Conservation (phyloP, 2,329 filamentous ascomycete genomes). For the Microcyclosporella mali region DNA sequence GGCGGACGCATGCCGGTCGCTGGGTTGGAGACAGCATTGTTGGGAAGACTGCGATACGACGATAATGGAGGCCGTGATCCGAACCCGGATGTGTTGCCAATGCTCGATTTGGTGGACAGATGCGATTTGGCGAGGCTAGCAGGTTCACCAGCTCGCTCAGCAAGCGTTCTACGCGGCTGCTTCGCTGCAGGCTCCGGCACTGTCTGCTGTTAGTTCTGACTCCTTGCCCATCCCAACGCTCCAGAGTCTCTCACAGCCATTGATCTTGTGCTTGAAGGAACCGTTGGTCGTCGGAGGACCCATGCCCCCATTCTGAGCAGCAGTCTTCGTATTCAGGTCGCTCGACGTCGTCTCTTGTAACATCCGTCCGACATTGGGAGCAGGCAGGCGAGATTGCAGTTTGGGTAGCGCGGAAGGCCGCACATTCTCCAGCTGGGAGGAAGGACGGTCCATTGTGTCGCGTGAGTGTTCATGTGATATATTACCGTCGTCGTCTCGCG, state of each 20-base stretch:
- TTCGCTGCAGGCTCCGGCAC: slow-evolving; percentile 45
- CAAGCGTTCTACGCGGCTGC: slow-evolving; percentile 42
- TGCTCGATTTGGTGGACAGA: slow-evolving; percentile 18
- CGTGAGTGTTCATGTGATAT: too few species aligned
- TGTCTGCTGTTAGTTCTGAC: slow-evolving; percentile 14
- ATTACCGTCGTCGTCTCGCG: too few species aligned
- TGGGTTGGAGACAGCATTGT: slow-evolving; percentile 38
- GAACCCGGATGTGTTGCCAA: slow-evolving; percentile 14
- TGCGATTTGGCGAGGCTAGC: slow-evolving; percentile 28
- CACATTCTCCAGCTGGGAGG: slow-evolving; percentile 28
- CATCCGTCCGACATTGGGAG: slow-evolving; percentile 13
- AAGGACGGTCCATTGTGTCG: slow-evolving; percentile 26
- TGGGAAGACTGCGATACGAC: slow-evolving; percentile 40
- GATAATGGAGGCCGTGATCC: slow-evolving; percentile 16
- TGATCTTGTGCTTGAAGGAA: slow-evolving; percentile 46
- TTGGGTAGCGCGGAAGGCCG: slow-evolving; percentile 27
- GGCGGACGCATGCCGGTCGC: slow-evolving; percentile 38
- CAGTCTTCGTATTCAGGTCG: slow-evolving; percentile 45
- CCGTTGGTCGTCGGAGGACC: slow-evolving; percentile 34
- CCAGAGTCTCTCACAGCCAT: slow-evolving; percentile 37
- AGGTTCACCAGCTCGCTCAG: slow-evolving; percentile 43
- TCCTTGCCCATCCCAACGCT: not conserved
- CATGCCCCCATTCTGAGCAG: slow-evolving; percentile 30
- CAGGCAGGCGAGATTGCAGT: slow-evolving; percentile 27
- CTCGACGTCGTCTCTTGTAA: slow-evolving; percentile 30